phyloP scores from a whole-genome alignment of 805 yeast genomes.

The Lipomyces yamadae region DNA sequence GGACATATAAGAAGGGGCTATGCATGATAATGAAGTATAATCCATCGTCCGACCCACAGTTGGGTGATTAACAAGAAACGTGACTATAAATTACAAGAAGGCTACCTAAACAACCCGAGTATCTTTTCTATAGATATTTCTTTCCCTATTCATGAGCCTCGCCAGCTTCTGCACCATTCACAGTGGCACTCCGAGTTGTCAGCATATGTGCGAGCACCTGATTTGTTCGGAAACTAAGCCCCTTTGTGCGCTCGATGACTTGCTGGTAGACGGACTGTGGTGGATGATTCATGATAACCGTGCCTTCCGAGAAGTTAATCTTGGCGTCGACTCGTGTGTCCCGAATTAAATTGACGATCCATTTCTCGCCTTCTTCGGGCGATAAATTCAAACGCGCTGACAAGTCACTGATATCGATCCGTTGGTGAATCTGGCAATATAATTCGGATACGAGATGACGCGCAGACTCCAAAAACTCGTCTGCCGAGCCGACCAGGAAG shows the following conservation, averaged over 20 bases:
- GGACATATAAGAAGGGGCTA: neutral
- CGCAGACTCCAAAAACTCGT: slow-evolving; percentile 53
- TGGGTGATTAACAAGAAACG: neutral
- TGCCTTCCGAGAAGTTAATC: slow-evolving; percentile 57
- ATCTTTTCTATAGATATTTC: neutral
- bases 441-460: slow-evolving; percentile 59
- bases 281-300: slow-evolving; percentile 60
- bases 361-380: slow-evolving; percentile 56
- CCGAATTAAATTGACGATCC: slow-evolving; percentile 57
- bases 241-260: slow-evolving; percentile 70
- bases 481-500: slow-evolving; percentile 55
- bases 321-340: slow-evolving; percentile 59
- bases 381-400: slow-evolving; percentile 53
- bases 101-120: neutral
- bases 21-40: neutral
- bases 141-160: slow-evolving; percentile 3
- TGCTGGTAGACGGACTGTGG: slow-evolving; percentile 65
- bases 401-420: slow-evolving; percentile 54
- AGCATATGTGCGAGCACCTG: slow-evolving; percentile 56
- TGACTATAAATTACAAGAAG: neutral
- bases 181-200: slow-evolving; percentile 30
- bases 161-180: slow-evolving; percentile 4
- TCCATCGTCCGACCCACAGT: neutral
- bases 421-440: slow-evolving; percentile 59
- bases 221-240: slow-evolving; percentile 61